Evolutionary conservation across 208 protist species (phyloP), one percentile per base, ranked within the genome.

Genomic region (Vickermania ingenoplastis): DNA sequence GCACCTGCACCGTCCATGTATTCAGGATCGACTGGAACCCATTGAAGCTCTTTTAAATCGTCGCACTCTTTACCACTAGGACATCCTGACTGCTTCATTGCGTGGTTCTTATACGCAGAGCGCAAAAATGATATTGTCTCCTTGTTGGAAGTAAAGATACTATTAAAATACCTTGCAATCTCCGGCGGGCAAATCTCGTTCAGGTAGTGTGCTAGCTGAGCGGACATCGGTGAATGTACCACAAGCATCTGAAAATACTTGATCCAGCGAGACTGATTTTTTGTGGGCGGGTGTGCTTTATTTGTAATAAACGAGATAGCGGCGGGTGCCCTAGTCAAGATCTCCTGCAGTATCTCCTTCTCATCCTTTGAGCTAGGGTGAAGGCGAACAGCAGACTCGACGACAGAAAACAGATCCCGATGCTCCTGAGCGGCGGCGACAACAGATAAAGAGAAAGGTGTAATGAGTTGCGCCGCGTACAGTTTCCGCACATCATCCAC

Each of bases 181-280:
- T 45, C 36, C 36, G 17, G 17, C 7, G 36, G 36, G 17, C 36
- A 45, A 45, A 45, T 45, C 17, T 45, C 36, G 36, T 45, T 45
- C 36, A 45, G 17, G 36, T 45, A 45, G 36, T 45, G 36, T 17
- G 36, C 36, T n/a, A 45, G 7, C 17, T 45, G 36, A 17, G 36
- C 36, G 17, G 36, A 45, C 36, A 45, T 45, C 17, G 36, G 36
- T 45, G 36, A n/a, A 17, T 45, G 36, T n/a, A 17, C 36, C 11
- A 45, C 36, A n/a, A 45, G 36, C 36, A 45, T 45, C 17, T 45
- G 36, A 45, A 45, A 45, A 45, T 45, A 45, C 36, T 45, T 45
- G 36, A 45, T 45, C 36, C 36, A 45, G 17, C 36, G 36, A 7
- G 36, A 45, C 17, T 45, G 36, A 45, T 45, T 45, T 45, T 45